Evolutionary conservation across 305 asterid species (phyloP).

Genomic region (Fraxinus ornus): DNA sequence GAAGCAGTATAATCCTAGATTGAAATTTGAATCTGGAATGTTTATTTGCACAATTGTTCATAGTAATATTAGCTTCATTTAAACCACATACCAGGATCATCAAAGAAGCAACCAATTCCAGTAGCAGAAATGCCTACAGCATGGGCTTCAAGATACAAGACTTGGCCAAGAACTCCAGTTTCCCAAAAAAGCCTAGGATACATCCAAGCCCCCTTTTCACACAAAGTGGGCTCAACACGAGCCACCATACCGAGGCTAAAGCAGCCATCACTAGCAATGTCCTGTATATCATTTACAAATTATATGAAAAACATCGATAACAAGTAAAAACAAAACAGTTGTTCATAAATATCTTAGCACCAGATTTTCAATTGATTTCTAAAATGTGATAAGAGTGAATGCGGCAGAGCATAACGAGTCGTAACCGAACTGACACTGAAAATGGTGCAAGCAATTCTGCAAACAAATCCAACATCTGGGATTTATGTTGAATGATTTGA

Average conservation of each 20-base stretch:
- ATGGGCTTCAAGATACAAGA: conserved; percentile 90
- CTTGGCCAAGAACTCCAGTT: conserved; percentile 95
- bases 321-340: neutral
- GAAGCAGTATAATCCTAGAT: conserved; percentile 3
- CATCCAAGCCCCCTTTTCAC: conserved; percentile 74
- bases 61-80: conserved; percentile 2
- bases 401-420: neutral
- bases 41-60: neutral
- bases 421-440: neutral
- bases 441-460: neutral
- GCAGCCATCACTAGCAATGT: conserved; percentile 92
- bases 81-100: conserved; percentile 74
- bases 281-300: conserved; percentile 38
- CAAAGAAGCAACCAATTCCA: conserved; percentile 96
- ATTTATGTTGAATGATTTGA: neutral
- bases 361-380: neutral
- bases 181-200: conserved; percentile 96
- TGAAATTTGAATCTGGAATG: neutral
- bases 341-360: neutral
- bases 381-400: neutral
- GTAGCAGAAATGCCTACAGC: conserved; percentile 93
- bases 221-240: conserved; percentile 65
- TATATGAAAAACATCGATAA: neutral
- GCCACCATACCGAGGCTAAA: conserved; percentile 98
- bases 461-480: neutral